A percentile compares a stretch with the other conserved stretches of the same genome.
phyloP scores from a whole-genome alignment of 768 basidiomycete species.

The Tephrocybe sp. region DNA sequence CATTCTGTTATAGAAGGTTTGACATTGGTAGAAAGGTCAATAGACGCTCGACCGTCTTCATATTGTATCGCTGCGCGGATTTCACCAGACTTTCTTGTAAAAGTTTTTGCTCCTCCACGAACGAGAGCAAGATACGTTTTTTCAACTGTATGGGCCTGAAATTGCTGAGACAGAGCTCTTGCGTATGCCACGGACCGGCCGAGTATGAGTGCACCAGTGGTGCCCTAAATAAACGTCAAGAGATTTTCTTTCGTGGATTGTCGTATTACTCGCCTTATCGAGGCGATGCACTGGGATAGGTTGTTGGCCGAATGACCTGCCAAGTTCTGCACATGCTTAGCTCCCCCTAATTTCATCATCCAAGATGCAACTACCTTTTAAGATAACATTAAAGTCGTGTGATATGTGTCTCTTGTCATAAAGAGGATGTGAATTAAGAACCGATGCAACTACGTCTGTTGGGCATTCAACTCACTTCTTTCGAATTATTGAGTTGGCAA shows the following conservation, averaged over 20 bases:
- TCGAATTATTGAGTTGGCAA: constrained; percentile 42
- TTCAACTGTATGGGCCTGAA: constrained; percentile 42
- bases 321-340: constrained; percentile 10
- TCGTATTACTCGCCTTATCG: constrained; percentile 49
- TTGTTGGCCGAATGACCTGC: constrained; percentile 23
- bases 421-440: background rate
- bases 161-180: constrained; percentile 55
- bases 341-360: background rate
- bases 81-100: constrained; percentile 35
- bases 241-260: background rate
- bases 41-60: constrained; percentile 45
- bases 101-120: constrained; percentile 48
- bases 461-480: too few species aligned
- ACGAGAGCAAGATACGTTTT: constrained; percentile 71
- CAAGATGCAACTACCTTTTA: constrained; percentile 28
- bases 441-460: background rate
- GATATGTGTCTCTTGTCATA: background rate
- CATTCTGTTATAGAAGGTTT: constrained; percentile 50
- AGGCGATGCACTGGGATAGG: constrained; percentile 63
- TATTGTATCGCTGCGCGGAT: constrained; percentile 44
- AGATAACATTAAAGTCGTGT: constrained; percentile 32
- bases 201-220: constrained; percentile 63
- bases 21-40: constrained; percentile 30
- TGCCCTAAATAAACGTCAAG: constrained; percentile 36
- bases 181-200: constrained; percentile 44